phyloP scores from a whole-genome alignment of 2,329 filamentous ascomycete species.

The Ilyonectria sp. region DNA sequence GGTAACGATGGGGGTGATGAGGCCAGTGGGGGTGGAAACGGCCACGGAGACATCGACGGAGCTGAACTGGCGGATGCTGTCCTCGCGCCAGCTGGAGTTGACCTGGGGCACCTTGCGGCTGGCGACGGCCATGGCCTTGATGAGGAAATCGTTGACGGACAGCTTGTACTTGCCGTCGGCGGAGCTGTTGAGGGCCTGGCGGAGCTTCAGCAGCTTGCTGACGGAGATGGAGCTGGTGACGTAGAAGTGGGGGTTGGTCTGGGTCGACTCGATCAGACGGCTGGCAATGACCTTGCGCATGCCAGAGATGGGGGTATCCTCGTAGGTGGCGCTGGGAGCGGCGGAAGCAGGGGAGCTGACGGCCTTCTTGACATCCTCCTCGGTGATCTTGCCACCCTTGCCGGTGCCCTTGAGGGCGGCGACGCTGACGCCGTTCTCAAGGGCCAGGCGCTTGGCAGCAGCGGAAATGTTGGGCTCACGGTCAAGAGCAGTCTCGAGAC shows the following conservation, averaged over 20 bases:
- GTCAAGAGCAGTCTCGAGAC: constrained; percentile 86
- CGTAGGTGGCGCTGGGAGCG: constrained; percentile 77
- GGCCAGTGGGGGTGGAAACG: constrained; percentile 90
- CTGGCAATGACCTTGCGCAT: constrained; percentile 99
- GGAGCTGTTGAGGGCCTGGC: constrained; percentile 90
- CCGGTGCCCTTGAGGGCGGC: constrained; percentile 89
- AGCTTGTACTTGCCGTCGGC: constrained; percentile 97
- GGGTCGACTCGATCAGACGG: constrained; percentile 88
- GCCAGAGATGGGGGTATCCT: constrained; percentile 86
- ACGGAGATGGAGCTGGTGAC: constrained; percentile 94
- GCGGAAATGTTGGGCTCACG: constrained; percentile 82
- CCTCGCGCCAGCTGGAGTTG: constrained; percentile 95
- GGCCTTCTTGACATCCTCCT: constrained; percentile 93
- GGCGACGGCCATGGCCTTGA: constrained; percentile 93
- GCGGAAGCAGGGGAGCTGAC: constrained; percentile 69
- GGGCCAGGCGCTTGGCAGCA: constrained; percentile 84
- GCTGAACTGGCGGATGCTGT: constrained; percentile 93
- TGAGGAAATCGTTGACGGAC: constrained; percentile 99
- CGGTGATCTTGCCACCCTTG: constrained; percentile 87
- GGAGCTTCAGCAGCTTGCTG: constrained; percentile 95
- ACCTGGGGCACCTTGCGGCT: constrained; percentile 94
- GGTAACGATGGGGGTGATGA: constrained; percentile 98
- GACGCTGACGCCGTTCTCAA: constrained; percentile 86
- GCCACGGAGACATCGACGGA: constrained; percentile 96
- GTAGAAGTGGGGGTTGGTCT: constrained; percentile 98